Evolutionary conservation across 768 basidiomycete species (phyloP).

Genomic region (Steccherinum ochraceum): DNA sequence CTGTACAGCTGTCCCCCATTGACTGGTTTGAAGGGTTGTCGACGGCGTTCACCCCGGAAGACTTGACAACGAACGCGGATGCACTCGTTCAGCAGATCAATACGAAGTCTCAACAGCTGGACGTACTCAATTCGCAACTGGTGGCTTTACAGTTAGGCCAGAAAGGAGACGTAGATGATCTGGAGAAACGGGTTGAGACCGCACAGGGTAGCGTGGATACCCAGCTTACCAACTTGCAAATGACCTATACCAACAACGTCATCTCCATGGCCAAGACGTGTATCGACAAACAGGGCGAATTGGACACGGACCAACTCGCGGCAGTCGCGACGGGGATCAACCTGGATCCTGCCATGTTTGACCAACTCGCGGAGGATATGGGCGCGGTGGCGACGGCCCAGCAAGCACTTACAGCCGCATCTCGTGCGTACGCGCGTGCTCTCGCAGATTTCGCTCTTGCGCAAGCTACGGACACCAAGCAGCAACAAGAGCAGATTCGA

Average conservation of each 20-base stretch:
- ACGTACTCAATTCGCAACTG: conserved; percentile 19
- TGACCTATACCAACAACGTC: conserved; percentile 17
- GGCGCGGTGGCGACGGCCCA: background rate
- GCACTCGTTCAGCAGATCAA: conserved; percentile 19
- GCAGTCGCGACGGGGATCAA: background rate
- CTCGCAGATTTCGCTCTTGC: background rate
- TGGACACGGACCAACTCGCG: background rate
- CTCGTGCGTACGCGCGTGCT: background rate
- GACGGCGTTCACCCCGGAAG: conserved; percentile 23
- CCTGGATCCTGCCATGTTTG: background rate
- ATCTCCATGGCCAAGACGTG: conserved; percentile 20
- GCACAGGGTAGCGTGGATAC: conserved; percentile 10
- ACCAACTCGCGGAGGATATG: background rate
- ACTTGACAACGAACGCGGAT: conserved; percentile 21
- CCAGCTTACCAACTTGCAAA: conserved; percentile 15
- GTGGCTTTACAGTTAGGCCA: conserved; percentile 12
- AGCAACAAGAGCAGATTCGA: background rate
- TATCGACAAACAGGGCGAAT: conserved; percentile 4
- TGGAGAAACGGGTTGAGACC: conserved; percentile 14
- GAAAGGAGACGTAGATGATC: conserved; percentile 10
- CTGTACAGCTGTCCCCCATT: conserved; percentile 22
- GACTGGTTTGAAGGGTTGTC: conserved; percentile 24
- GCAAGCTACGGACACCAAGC: background rate
- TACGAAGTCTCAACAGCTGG: conserved; percentile 19
- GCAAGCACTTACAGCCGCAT: background rate